These are phyloP conservation scores for Petasospora rhodanensis DNA, from an alignment of 1,139 yeast species.

Conservation along the genomic window DNA sequence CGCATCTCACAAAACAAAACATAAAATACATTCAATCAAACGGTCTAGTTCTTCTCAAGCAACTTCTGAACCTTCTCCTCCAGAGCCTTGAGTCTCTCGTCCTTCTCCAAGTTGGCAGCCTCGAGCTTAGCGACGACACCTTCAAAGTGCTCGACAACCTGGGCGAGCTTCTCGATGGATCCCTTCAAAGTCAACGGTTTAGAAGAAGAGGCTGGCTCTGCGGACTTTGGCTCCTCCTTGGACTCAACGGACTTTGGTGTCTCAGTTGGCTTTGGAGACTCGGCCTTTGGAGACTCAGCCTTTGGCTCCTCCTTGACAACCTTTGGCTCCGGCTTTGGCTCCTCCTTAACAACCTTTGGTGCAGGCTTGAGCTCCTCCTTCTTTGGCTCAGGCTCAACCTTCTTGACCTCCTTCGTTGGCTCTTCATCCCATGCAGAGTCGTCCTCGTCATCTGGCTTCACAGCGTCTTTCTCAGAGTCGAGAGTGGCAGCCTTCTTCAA, in stretches of 20 bases:
- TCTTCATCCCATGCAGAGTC: constrained; percentile 32
- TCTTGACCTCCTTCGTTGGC: constrained; percentile 6
- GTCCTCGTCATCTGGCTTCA: constrained; percentile 30
- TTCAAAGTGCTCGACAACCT: constrained; percentile 53
- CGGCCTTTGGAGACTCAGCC: constrained; percentile 20
- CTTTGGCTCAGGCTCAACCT: constrained; percentile 2
- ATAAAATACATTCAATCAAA: background rate
- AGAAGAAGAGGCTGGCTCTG: constrained; percentile 23
- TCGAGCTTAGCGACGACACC: constrained; percentile 47
- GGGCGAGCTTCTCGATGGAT: constrained; percentile 61
- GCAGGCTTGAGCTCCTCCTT: constrained; percentile 19
- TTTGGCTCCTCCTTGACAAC: constrained; percentile 22
- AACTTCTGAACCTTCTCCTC: constrained; percentile 41
- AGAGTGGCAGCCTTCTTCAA: constrained; percentile 45
- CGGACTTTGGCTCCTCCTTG: constrained; percentile 9
- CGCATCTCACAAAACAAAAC: background rate
- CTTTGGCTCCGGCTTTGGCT: constrained; percentile 17
- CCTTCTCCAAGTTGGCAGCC: constrained; percentile 55
- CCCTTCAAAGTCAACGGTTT: constrained; percentile 58
- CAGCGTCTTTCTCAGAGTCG: constrained; percentile 35
- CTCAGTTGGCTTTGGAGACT: constrained; percentile 18
- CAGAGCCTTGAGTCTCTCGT: constrained; percentile 45
- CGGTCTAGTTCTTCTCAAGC: constrained; percentile 20
- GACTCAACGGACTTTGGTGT: constrained; percentile 18
- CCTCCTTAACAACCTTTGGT: constrained; percentile 10